Percentiles rank a stretch among this genome's conserved stretches.
These are phyloP conservation scores for Euphrasia confusa DNA, from an alignment of 257 asterid genomes.

Conservation along the genomic window DNA sequence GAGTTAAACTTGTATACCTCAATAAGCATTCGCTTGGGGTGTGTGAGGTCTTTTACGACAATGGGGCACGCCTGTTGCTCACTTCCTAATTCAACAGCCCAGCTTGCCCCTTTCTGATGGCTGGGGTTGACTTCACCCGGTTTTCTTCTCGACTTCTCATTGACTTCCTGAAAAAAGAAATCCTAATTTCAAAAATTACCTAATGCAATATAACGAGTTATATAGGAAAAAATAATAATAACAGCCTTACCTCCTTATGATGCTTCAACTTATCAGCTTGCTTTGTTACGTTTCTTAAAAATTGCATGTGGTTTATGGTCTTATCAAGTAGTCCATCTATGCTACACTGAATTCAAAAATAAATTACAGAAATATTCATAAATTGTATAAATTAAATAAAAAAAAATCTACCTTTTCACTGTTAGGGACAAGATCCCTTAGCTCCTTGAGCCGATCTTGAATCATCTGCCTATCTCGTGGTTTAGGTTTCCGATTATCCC, in stretches of 20 bases:
- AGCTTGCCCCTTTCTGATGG: constrained; percentile 61
- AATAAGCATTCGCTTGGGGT: constrained; percentile 83
- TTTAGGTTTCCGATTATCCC: constrained; percentile 50
- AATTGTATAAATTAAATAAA: not conserved
- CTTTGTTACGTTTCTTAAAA: constrained; percentile 54
- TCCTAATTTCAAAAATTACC: constrained; percentile 5
- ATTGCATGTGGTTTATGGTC: constrained; percentile 87
- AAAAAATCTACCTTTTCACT: constrained; percentile 51
- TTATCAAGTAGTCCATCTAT: constrained; percentile 88
- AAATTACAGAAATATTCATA: constrained; percentile 1
- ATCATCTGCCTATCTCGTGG: constrained; percentile 96
- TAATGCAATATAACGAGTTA: constrained; percentile 1
- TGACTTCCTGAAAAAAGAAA: constrained; percentile 34
- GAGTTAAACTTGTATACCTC: constrained; percentile 40
- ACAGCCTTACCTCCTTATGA: constrained; percentile 43
- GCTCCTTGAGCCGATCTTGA: constrained; percentile 85
- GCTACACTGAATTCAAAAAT: constrained; percentile 67
- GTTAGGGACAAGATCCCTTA: constrained; percentile 83
- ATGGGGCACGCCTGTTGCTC: constrained; percentile 66
- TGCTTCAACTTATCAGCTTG: constrained; percentile 66
- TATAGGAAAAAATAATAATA: not conserved
- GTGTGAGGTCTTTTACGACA: constrained; percentile 73
- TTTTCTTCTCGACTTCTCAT: constrained; percentile 27
- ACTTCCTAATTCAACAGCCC: constrained; percentile 78
- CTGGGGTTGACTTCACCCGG: constrained; percentile 33